Conservation (phyloP, 192 early-diverging fungal species). For the Coemansia sp. region DNA sequence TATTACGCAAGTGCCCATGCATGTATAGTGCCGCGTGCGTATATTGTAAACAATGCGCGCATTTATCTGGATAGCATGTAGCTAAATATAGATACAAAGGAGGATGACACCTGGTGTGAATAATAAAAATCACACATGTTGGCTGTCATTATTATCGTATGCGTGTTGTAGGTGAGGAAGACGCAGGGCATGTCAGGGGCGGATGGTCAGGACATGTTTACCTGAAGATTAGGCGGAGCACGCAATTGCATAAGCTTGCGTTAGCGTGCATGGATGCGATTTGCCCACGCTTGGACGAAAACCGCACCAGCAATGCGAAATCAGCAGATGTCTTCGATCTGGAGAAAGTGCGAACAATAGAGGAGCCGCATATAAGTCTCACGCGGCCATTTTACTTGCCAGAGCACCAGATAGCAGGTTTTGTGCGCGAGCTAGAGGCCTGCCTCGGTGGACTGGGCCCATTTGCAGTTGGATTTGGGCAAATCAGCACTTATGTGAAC, state of each 20-base stretch:
- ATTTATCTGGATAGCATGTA: not conserved
- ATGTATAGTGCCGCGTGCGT: not conserved
- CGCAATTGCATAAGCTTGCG: slow-evolving; percentile 17
- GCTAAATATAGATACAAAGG: not conserved
- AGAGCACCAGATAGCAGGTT: slow-evolving; percentile 45
- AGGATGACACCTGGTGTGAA: not conserved
- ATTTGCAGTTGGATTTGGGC: slow-evolving; percentile 37
- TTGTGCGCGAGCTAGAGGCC: slow-evolving; percentile 32
- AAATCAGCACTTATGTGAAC: slow-evolving; percentile 25
- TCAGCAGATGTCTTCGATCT: not conserved
- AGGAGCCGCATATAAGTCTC: slow-evolving; percentile 43
- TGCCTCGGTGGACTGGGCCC: not conserved
- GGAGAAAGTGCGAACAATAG: not conserved
- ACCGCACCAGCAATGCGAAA: not conserved
- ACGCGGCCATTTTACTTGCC: slow-evolving; percentile 48
- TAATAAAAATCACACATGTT: not conserved
- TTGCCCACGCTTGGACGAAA: slow-evolving; percentile 20
- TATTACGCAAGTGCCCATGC: not conserved
- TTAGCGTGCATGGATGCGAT: slow-evolving; percentile 21
- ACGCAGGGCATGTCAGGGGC: slow-evolving; percentile 41
- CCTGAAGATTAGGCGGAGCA: slow-evolving; percentile 16
- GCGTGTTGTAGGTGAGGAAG: not conserved
- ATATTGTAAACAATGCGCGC: slow-evolving; percentile 8
- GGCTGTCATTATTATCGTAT: not conserved
- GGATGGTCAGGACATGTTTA: slow-evolving; percentile 49